phyloP scores from a whole-genome alignment of 2,329 filamentous ascomycete species.

The Colletotrichum sp. region DNA sequence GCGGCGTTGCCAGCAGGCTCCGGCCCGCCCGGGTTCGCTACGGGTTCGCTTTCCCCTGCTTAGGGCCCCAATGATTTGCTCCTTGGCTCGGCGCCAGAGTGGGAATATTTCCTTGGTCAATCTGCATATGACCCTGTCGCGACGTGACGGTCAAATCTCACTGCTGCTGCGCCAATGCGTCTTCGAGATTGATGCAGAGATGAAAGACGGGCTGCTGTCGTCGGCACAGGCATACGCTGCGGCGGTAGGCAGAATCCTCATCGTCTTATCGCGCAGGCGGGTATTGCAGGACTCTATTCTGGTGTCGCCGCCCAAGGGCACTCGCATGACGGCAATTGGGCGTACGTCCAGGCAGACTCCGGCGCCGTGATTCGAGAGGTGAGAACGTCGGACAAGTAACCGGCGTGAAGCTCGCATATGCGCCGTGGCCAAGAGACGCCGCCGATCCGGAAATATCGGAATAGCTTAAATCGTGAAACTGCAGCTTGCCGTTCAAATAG shows the following conservation, averaged over 20 bases:
- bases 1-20: slow-evolving; percentile 9
- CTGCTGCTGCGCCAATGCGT: not conserved
- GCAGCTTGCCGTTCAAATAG: not conserved
- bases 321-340: not conserved
- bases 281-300: not conserved
- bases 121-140: not conserved
- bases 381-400: not conserved
- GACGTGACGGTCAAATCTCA: not conserved
- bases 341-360: not conserved
- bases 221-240: not conserved
- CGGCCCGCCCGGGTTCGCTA: slow-evolving; percentile 1
- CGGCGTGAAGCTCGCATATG: not conserved
- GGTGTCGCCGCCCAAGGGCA: not conserved
- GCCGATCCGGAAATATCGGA: not conserved
- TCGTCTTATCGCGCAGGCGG: not conserved
- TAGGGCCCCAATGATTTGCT: not conserved
- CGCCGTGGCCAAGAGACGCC: not conserved
- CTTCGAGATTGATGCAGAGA: not conserved
- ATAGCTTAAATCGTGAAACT: not conserved
- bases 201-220: not conserved
- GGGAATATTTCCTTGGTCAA: not conserved
- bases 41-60: not conserved
- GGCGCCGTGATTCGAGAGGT: not conserved
- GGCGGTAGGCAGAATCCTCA: not conserved
- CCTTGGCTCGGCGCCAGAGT: slow-evolving; percentile 2